Base-by-base conservation (phyloP, 768 basidiomycete genomes). In the Collybia sordida region DNA sequence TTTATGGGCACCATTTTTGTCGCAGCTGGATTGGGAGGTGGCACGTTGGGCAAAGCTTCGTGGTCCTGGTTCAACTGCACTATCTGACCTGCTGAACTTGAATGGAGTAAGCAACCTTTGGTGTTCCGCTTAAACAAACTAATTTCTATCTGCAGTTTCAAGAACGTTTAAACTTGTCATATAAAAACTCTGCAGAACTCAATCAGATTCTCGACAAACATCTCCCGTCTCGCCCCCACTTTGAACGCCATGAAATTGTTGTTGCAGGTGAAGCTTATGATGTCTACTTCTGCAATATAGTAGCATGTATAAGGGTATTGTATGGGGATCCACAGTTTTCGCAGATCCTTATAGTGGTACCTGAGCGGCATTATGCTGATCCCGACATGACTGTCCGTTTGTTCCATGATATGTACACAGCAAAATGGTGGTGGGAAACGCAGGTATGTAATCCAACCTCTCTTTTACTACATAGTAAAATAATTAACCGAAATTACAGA, bases 381-480 rank as follows among this genome's bases (percentile, higher is more conserved):
- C 49, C 46, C 0, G 60, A 66, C n/a, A 34, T 59, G 11, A 63
- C 34, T 0, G 35, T 48, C 0, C 52, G 67, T 0, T n/a, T 75
- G 0, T 77, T 66, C 49, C 60, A 68, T 53, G 75, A 79, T 45
- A 70, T 78, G 66, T 64, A 76, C 41, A 79, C 74, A 0, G 75
- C 71, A 0, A 66, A 71, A 40, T 81, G 79, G 79, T 79, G 78
- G 79, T 80, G 77, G 77, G 40, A 40, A 4, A 71, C 65, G 0
- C 79, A 80, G 65, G 78, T 78, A 53, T 12, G 70, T 58, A 15
- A 38, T 25, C 12, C 11, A 28, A 11, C 42, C 38, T 38, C 14
- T 7, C 12, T n/a, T n/a, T n/a, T 5, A 28, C 21, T 22, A 27
- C 22, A 42, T 17, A n/a, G 12, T 42, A 42, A 18, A 18, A 6